Percentiles rank a stretch among this genome's conserved stretches.
Conservation (phyloP, 2,329 filamentous ascomycete species). For the Tolypocladium ophioglossoides region DNA sequence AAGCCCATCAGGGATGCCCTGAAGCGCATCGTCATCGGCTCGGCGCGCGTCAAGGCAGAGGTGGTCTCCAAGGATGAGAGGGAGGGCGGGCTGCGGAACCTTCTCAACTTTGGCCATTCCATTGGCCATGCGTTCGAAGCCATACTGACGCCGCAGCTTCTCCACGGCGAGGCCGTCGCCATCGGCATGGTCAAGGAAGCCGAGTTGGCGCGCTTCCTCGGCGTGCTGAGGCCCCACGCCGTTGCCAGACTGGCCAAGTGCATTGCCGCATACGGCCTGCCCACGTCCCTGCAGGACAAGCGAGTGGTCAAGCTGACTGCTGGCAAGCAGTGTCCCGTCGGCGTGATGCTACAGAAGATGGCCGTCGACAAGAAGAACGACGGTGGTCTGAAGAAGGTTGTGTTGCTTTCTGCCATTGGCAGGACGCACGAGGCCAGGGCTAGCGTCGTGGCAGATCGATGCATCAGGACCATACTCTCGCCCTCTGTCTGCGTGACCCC, state of each 20-base stretch:
- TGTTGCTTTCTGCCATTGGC: slow-evolving; percentile 83
- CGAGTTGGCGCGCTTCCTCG: slow-evolving; percentile 81
- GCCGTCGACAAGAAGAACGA: slow-evolving; percentile 98
- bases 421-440: slow-evolving; percentile 79
- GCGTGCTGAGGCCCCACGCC: slow-evolving; percentile 73
- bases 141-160: slow-evolving; percentile 85
- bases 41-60: slow-evolving; percentile 84
- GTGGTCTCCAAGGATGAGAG: slow-evolving; percentile 93
- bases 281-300: slow-evolving; percentile 75
- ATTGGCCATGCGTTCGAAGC: slow-evolving; percentile 97
- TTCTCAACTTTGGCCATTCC: slow-evolving; percentile 95
- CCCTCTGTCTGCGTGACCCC: slow-evolving; percentile 65
- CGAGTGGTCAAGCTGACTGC: slow-evolving; percentile 72
- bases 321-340: slow-evolving; percentile 78
- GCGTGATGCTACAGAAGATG: slow-evolving; percentile 84
- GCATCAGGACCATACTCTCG: slow-evolving; percentile 75
- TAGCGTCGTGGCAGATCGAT: slow-evolving; percentile 75
- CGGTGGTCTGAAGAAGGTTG: slow-evolving; percentile 89
- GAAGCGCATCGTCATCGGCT: slow-evolving; percentile 76
- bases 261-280: slow-evolving; percentile 85
- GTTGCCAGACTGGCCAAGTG: slow-evolving; percentile 87
- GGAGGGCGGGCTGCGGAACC: slow-evolving; percentile 85
- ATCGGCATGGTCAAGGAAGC: slow-evolving; percentile 99
- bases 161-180: slow-evolving; percentile 91
- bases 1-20: slow-evolving; percentile 59